Evolutionary conservation across 2,329 filamentous ascomycete genomes (phyloP).

Genomic region (Paraconiothyrium brasiliense): DNA sequence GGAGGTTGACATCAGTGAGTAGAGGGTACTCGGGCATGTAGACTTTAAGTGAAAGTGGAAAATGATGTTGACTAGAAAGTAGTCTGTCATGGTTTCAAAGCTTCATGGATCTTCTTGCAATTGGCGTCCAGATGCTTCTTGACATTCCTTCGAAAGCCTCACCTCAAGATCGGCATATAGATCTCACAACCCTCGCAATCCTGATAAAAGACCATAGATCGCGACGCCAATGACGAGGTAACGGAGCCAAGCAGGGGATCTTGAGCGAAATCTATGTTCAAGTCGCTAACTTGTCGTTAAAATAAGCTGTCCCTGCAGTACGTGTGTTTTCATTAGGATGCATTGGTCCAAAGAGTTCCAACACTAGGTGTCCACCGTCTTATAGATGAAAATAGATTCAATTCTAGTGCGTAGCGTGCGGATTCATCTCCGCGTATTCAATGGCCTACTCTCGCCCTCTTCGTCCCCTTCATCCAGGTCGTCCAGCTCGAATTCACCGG

Average conservation of each 20-base stretch:
- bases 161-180: too few relatives aligned
- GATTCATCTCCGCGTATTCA: conserved; percentile 34
- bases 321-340: neutral
- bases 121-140: too few relatives aligned
- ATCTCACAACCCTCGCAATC: too few relatives aligned
- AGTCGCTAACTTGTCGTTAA: too few relatives aligned
- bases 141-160: too few relatives aligned
- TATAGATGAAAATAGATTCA: neutral
- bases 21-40: neutral
- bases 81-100: too few relatives aligned
- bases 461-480: conserved; percentile 43
- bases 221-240: too few relatives aligned
- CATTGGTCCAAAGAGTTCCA: neutral
- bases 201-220: too few relatives aligned
- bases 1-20: conserved; percentile 52
- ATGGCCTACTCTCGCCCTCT: conserved; percentile 28
- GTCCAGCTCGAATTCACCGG: conserved; percentile 48
- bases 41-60: neutral
- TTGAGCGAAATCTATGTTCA: too few relatives aligned
- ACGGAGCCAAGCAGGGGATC: too few relatives aligned
- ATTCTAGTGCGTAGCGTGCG: neutral
- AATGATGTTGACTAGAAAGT: too few relatives aligned
- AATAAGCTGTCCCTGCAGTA: neutral
- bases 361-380: neutral
- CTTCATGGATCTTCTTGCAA: too few relatives aligned